Percentiles rank a stretch among this genome's conserved stretches.
Evolutionary conservation across 768 basidiomycete species (phyloP).

Genomic region (Cyclocybe cylindracea): DNA sequence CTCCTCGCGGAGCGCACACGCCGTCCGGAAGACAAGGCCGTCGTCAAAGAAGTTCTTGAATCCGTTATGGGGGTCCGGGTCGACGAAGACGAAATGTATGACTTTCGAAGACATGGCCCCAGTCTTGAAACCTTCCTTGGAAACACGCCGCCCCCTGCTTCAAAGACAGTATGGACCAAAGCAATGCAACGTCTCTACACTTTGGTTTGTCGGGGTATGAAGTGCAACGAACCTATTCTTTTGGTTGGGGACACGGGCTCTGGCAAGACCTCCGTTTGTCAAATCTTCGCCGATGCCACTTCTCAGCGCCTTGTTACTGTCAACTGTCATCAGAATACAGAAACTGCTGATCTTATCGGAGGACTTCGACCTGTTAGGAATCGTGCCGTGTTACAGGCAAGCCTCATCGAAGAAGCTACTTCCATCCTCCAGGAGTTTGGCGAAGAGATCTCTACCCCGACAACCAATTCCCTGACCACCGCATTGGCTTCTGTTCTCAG

Average conservation of each 20-base stretch:
- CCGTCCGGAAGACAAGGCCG: constrained; percentile 78
- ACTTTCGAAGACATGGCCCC: constrained; percentile 40
- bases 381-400: constrained; percentile 54
- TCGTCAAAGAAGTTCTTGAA: constrained; percentile 94
- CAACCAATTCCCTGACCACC: constrained; percentile 25
- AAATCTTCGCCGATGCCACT: constrained; percentile 75
- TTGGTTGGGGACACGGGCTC: constrained; percentile 97
- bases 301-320: constrained; percentile 66
- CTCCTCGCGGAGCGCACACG: constrained; percentile 90
- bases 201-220: constrained; percentile 81
- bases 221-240: constrained; percentile 91
- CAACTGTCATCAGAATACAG: constrained; percentile 98
- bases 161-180: constrained; percentile 84
- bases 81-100: constrained; percentile 71
- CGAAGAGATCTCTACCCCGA: constrained; percentile 23
- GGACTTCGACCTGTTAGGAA: constrained; percentile 88
- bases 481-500: constrained; percentile 30
- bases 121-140: constrained; percentile 54
- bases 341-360: constrained; percentile 95
- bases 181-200: constrained; percentile 91
- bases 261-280: constrained; percentile 97
- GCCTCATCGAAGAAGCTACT: constrained; percentile 45
- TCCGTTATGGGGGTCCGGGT: constrained; percentile 84
- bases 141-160: constrained; percentile 48
- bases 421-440: constrained; percentile 44